Percentiles rank a stretch among this genome's conserved stretches.
Evolutionary conservation across 2,329 filamentous ascomycete species (phyloP).

Genomic region (Penicillium olsonii): DNA sequence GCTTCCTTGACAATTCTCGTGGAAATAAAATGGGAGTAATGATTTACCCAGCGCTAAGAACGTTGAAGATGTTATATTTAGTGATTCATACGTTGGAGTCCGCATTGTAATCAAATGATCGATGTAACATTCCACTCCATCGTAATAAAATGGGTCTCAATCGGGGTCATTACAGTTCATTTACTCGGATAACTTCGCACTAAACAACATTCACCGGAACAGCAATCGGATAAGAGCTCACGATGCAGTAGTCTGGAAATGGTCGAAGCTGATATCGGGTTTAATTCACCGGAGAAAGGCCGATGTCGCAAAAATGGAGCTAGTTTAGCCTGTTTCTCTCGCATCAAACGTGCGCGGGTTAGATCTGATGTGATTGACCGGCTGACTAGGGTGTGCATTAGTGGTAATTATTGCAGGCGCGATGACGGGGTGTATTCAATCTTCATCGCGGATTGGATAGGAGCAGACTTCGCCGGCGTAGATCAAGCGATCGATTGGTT

Average conservation of each 20-base stretch:
- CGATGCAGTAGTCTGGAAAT: not conserved
- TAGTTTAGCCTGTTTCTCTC: slow-evolving; percentile 15
- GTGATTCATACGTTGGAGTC: not conserved
- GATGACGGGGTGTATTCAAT: not conserved
- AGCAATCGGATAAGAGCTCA: not conserved
- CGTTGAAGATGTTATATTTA: slow-evolving; percentile 9
- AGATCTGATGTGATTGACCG: slow-evolving; percentile 28
- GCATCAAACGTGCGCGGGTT: slow-evolving; percentile 22
- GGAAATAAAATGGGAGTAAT: not conserved
- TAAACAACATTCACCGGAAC: too few relatives aligned
- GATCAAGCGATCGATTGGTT: slow-evolving; percentile 8
- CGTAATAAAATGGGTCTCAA: too few relatives aligned
- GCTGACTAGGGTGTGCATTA: slow-evolving; percentile 23
- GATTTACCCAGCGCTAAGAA: slow-evolving; percentile 4
- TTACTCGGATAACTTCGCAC: too few relatives aligned
- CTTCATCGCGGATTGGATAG: slow-evolving; percentile 6
- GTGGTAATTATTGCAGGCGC: slow-evolving; percentile 15
- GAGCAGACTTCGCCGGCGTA: slow-evolving; percentile 9
- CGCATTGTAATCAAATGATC: not conserved
- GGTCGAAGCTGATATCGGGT: slow-evolving; percentile 5
- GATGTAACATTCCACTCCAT: not conserved
- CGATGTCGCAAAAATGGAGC: slow-evolving; percentile 10
- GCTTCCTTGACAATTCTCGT: not conserved
- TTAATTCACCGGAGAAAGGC: slow-evolving; percentile 19
- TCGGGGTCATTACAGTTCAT: too few relatives aligned